Percentiles rank a stretch among this genome's conserved stretches.
Conservation (phyloP, 257 asterid genomes). For the Solanum lycopersicoides region DNA sequence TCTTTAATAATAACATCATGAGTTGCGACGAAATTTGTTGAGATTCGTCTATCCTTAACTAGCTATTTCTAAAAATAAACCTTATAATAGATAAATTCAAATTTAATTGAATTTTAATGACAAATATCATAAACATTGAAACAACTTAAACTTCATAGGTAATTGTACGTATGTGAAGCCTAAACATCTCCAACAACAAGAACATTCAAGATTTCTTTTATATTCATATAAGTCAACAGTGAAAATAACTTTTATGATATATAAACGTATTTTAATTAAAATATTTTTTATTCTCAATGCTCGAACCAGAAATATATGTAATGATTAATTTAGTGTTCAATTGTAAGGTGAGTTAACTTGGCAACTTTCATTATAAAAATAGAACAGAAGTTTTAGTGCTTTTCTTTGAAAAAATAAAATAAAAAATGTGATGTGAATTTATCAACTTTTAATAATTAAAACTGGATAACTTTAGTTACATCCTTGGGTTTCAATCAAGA, state of each 20-base stretch:
- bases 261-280: not conserved
- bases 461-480: not conserved
- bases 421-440: not conserved
- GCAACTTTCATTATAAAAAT: not conserved
- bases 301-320: not conserved
- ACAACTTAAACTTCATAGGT: not conserved
- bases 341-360: not conserved
- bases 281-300: not conserved
- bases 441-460: not conserved
- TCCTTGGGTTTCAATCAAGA: not conserved
- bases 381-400: not conserved
- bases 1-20: not conserved
- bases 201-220: not conserved
- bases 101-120: not conserved
- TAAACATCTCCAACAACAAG: not conserved
- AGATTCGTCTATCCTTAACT: not conserved
- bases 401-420: not conserved
- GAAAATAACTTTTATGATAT: not conserved
- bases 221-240: not conserved
- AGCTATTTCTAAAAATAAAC: not conserved
- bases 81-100: not conserved
- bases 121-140: no score
- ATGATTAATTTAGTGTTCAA: not conserved
- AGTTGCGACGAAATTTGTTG: not conserved
- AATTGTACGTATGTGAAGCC: not conserved